These are phyloP conservation scores for Taphrina deformans DNA, from an alignment of 1,139 yeast genomes.

Conservation along the genomic window DNA sequence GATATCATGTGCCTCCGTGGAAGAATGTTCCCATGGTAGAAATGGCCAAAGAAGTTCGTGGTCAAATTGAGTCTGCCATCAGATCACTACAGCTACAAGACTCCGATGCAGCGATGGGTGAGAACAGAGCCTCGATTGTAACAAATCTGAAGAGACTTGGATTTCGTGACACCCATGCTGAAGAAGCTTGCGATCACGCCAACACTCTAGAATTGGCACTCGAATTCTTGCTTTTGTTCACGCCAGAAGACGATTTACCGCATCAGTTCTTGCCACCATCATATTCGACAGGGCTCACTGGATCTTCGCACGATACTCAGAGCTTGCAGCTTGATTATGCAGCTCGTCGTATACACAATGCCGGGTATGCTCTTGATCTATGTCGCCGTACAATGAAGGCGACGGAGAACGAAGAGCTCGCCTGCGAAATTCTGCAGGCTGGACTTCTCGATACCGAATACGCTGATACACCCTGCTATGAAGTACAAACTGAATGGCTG, in stretches of 20 bases:
- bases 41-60: constrained; percentile 45
- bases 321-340: constrained; percentile 51
- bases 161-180: constrained; percentile 66
- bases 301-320: constrained; percentile 42
- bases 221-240: constrained; percentile 52
- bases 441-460: constrained; percentile 48
- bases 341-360: constrained; percentile 58
- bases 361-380: constrained; percentile 71
- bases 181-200: constrained; percentile 69
- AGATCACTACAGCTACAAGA: constrained; percentile 21
- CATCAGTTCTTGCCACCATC: constrained; percentile 49
- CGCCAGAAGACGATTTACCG: constrained; percentile 80
- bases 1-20: constrained; percentile 34
- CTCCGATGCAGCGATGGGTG: not conserved
- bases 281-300: constrained; percentile 44
- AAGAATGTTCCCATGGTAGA: constrained; percentile 38
- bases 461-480: constrained; percentile 44
- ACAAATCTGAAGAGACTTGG: constrained; percentile 54
- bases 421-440: constrained; percentile 43
- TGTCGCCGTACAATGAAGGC: constrained; percentile 54
- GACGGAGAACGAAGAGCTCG: not conserved
- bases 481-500: constrained; percentile 54
- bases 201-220: constrained; percentile 50
- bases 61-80: constrained; percentile 43
- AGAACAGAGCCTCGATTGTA: not conserved